Base-by-base conservation (phyloP, 1,139 yeast genomes). In the Yamadazyma kanchanaburiensis region DNA sequence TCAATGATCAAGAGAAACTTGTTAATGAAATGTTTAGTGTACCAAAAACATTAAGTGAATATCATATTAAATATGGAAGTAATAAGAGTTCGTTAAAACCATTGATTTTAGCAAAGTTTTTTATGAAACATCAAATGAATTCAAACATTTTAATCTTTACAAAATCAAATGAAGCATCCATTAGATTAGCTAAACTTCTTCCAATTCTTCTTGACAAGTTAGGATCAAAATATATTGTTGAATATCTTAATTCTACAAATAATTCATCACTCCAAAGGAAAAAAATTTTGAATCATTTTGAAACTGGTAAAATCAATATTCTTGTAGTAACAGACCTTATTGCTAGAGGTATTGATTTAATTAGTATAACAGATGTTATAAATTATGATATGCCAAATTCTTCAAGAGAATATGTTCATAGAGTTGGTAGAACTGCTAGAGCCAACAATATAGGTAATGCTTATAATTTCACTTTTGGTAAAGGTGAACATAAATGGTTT, bases 401-500 rank as follows among this genome's bases (percentile, higher is more conserved):
- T 0, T 74, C 91, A 1, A 80, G 94, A 42, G 98, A 91, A 48
- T 94, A 91, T 46, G 86, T 91, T 19, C 99, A 91, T 55, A 73
- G 98, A 44, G 91, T 89, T 21, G 98, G 98, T 25, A 79, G 98
- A 64, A 89, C 97, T 0, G 97, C 97, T 1, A 77, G 98, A 58
- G 98, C 97, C 2, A 80, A 83, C 33, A 74, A 80, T 28, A 29
- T 45, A 0, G 99, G 99, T 49, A 64, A 67, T 30, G 95, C 95
- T 0, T 74, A 77, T 49, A 81, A 75, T 33, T 53, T 88, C 24
- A 67, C 80, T 14, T 70, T 80, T 35, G 95, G 95, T 17, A 77
- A 74, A 36, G 89, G 88, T 33, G 96, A 88, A 44, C 64, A 62
- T 33, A 77, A 70, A 44, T 85, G 88, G 80, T 76, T 76, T 46